Evolutionary conservation across 2,329 filamentous ascomycete species (phyloP), one percentile per base, ranked within the genome.

Genomic region (Epichloe gansuensis): DNA sequence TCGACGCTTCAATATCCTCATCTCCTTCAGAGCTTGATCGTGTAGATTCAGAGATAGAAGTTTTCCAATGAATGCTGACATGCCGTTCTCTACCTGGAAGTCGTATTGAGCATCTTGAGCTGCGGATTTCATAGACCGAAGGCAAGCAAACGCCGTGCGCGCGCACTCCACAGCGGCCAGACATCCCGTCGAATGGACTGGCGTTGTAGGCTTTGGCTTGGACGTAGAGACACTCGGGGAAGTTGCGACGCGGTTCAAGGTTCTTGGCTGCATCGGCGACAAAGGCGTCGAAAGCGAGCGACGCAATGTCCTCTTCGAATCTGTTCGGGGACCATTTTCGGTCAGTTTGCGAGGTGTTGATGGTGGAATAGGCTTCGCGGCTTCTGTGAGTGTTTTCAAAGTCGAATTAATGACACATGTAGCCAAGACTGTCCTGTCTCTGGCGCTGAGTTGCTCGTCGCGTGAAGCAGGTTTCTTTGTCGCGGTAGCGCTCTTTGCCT

Each of bases 391-490:
- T 9, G 78, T 75, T 61, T 86, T 89, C 41, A 91, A 72, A 1
- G 82, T 76, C 6, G 74, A 72, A 63, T 91, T 91, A 60, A 89
- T 80, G 38, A 88, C 74, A 56, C 89, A 80, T 0, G 86, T 88
- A 12, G 86, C 86, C 38, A 91, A 69, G 45, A 79, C 73, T 49
- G 81, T 82, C 64, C 77, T 81, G 54, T 88, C 84, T 59, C 67
- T 73, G 58, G 59, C 51, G 23, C 56, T 66, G 58, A 60, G 61
- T 57, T 55, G 62, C 58, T 58, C 66, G 57, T 56, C 63, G 63
- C n/a, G 48, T 23, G 48, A 51, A 63, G 50, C 3, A 13, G 52
- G 41, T 38, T 58, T 53, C 50, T 60, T 59, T 17, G 57, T 51
- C 45, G 55, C 52, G 31, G 47, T 51, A 11, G 55, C 55, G 38